phyloP scores from a whole-genome alignment of 805 yeast species.

The Nakazawaea wyomingensis region DNA sequence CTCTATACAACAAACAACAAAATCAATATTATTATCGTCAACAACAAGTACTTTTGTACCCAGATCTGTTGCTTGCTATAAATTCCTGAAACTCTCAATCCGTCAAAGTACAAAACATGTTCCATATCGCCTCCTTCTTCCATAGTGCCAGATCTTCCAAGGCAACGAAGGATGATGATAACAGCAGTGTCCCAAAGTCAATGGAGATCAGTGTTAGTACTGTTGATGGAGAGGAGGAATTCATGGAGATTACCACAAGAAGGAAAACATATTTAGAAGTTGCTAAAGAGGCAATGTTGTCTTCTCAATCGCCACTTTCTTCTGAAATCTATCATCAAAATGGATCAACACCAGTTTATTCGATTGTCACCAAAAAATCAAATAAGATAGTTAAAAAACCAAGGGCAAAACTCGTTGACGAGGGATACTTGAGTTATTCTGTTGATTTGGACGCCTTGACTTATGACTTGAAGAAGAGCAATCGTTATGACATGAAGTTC shows the following conservation, averaged over 20 bases:
- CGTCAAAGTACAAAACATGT: too few relatives aligned
- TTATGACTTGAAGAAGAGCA: constrained; percentile 13
- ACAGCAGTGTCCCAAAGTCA: constrained; percentile 2
- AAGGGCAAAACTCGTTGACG: neutral
- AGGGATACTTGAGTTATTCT: neutral
- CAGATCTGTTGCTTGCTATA: too few relatives aligned
- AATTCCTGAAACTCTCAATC: too few relatives aligned
- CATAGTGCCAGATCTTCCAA: neutral
- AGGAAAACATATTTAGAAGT: constrained; percentile 12
- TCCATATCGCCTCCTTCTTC: constrained; percentile 3
- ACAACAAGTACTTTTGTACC: too few relatives aligned
- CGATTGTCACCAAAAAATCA: constrained; percentile 4
- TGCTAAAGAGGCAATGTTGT: constrained; percentile 8
- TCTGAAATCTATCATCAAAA: neutral
- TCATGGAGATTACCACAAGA: constrained; percentile 12
- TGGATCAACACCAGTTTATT: neutral
- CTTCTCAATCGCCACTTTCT: neutral
- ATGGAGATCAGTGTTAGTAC: constrained; percentile 6
- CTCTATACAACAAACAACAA: too few relatives aligned
- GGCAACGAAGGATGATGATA: neutral
- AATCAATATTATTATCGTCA: too few relatives aligned
- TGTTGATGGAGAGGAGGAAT: constrained; percentile 11
- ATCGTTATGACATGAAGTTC: constrained; percentile 9
- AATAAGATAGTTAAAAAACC: neutral
- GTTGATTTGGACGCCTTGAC: constrained; percentile 8